Evolutionary conservation across 2,329 filamentous ascomycete genomes (phyloP), one percentile per base, ranked within the genome.

Genomic region (Helotiales sp.): DNA sequence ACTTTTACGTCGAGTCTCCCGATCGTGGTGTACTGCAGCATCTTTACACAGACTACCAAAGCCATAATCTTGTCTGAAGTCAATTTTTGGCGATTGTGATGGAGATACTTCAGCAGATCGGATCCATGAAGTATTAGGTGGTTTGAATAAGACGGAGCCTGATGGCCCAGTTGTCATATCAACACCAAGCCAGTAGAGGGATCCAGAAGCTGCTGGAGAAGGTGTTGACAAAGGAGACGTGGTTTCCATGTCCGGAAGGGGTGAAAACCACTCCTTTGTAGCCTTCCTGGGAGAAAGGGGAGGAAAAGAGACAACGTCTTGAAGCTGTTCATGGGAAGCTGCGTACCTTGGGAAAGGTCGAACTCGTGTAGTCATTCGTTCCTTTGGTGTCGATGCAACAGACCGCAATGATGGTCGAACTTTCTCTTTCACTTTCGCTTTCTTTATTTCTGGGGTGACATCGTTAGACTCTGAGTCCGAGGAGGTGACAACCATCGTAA

Each of bases 251-350:
- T 70, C 70, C 5, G 74, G 74, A 17, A 76, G 70, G 8, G 74
- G 74, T 11, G 70, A 72, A 34, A 67, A 64, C 74, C 74, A 75
- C 20, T 75, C 74, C 26, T 30, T 69, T 6, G 74, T 75, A 6
- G 58, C 49, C 59, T 73, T 75, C 34, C 74, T 71, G 6, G 61
- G 49, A 10, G 68, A 67, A 2, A 76, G 50, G 15, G 73, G 69
- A 22, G 74, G 74, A 61, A 76, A 76, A 2, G 74, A 76, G 1
- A 74, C 61, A 22, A 70, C 67, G 59, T 72, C 70, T 34, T 60
- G 58, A 15, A 65, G 34, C n/a, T 66, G 64, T 28, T 64, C 62
- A 10, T 68, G 60, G 26, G 65, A 62, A 26, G 58, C 49, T 13
- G 61, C 24, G 30, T 64, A 60, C 43, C 70, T 50, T 3, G 63